Percentiles rank a stretch among this genome's conserved stretches.
Evolutionary conservation across 2,329 filamentous ascomycete species (phyloP).

Genomic region (Elsinoe australis): DNA sequence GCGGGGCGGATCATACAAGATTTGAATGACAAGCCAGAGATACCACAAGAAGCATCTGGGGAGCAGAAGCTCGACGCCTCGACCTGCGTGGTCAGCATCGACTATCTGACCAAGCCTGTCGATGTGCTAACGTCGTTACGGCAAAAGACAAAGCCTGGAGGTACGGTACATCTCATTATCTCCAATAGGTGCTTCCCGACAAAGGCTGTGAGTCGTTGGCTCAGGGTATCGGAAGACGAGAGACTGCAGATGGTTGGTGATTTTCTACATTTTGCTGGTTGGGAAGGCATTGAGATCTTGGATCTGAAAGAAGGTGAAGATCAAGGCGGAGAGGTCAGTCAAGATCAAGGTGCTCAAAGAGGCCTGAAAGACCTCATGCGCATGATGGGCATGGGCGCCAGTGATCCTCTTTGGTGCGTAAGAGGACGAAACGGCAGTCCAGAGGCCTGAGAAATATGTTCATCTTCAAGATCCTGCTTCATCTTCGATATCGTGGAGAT

Average conservation of each 20-base stretch:
- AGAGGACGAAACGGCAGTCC: slow-evolving; percentile 31
- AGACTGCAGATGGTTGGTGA: slow-evolving; percentile 45
- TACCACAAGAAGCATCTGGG: slow-evolving; percentile 21
- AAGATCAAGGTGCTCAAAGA: slow-evolving; percentile 17
- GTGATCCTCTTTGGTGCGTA: slow-evolving; percentile 42
- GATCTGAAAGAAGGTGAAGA: slow-evolving; percentile 32
- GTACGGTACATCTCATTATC: slow-evolving; percentile 44
- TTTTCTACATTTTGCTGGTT: slow-evolving; percentile 46
- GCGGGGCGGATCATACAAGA: slow-evolving; percentile 34
- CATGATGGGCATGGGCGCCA: slow-evolving; percentile 28
- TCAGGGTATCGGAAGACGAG: slow-evolving; percentile 39
- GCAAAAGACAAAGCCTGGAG: slow-evolving; percentile 36
- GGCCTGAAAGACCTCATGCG: slow-evolving; percentile 28
- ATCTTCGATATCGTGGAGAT: too few species aligned
- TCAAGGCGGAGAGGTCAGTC: slow-evolving; percentile 4
- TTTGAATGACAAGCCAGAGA: slow-evolving; percentile 37
- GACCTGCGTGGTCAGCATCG: slow-evolving; percentile 46
- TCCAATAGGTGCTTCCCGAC: slow-evolving; percentile 46
- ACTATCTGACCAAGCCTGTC: slow-evolving; percentile 44
- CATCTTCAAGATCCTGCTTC: too few species aligned
- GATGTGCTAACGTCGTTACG: slow-evolving; percentile 39
- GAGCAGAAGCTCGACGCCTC: slow-evolving; percentile 36
- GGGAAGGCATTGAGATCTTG: slow-evolving; percentile 48
- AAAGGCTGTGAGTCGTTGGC: slow-evolving; percentile 45
- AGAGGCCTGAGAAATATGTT: too few species aligned